phyloP scores from a whole-genome alignment of 768 basidiomycete genomes.

The Lactarius indigo region DNA sequence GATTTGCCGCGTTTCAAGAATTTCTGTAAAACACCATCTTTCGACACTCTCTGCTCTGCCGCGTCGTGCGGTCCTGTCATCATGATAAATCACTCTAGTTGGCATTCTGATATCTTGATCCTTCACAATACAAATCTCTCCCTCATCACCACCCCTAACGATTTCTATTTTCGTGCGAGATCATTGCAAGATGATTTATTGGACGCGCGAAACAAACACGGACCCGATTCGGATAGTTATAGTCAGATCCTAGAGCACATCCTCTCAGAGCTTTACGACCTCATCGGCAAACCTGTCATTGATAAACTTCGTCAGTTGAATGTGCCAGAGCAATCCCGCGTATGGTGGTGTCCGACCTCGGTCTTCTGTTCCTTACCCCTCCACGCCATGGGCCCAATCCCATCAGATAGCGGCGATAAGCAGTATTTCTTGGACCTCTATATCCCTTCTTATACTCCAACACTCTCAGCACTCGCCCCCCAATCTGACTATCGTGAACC shows the following conservation, averaged over 20 bases:
- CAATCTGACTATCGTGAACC: background rate
- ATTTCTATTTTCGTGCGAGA: background rate
- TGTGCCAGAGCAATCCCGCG: background rate
- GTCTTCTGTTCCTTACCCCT: constrained; percentile 16
- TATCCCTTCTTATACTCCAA: background rate
- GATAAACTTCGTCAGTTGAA: background rate
- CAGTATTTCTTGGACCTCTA: constrained; percentile 5
- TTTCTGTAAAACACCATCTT: background rate
- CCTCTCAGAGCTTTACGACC: background rate
- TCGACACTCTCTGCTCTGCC: background rate
- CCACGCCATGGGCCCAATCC: constrained; percentile 19
- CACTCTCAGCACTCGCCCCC: background rate
- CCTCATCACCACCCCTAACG: background rate
- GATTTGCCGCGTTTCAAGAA: background rate
- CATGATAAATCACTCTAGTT: background rate
- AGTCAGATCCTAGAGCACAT: too few species aligned
- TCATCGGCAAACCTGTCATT: background rate
- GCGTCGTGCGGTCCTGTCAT: background rate
- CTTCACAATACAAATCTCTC: background rate
- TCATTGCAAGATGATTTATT: background rate
- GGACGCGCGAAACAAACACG: background rate
- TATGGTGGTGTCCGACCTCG: background rate
- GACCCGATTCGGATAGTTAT: background rate
- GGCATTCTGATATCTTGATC: background rate
- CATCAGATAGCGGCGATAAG: background rate